Evolutionary conservation across 2,329 filamentous ascomycete species (phyloP).

Genomic region (Aspergillus versicolor): DNA sequence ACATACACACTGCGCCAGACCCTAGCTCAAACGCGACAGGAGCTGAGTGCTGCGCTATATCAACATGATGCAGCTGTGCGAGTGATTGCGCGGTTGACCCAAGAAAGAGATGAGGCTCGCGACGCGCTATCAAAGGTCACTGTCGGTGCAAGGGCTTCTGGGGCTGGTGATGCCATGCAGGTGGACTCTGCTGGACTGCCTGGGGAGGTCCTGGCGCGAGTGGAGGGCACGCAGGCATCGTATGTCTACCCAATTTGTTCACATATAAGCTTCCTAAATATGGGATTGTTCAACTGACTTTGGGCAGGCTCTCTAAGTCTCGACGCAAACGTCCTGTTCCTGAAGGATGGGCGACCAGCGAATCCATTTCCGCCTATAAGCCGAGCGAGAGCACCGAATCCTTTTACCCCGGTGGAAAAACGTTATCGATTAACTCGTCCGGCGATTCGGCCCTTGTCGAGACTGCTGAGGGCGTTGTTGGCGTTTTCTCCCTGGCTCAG

Average conservation of each 20-base stretch:
- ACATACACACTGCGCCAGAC: slow-evolving; percentile 89
- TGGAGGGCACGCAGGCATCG: slow-evolving; percentile 79
- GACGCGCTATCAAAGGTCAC: slow-evolving; percentile 84
- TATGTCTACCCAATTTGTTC: slow-evolving; percentile 48
- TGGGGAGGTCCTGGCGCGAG: slow-evolving; percentile 66
- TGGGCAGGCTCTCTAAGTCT: slow-evolving; percentile 72
- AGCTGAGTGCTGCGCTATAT: slow-evolving; percentile 90
- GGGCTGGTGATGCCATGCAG: slow-evolving; percentile 79
- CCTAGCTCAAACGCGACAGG: slow-evolving; percentile 83
- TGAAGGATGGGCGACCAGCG: slow-evolving; percentile 76
- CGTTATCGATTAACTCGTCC: slow-evolving; percentile 58
- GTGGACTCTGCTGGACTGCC: slow-evolving; percentile 79
- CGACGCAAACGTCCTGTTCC: slow-evolving; percentile 88
- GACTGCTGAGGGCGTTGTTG: slow-evolving; percentile 70
- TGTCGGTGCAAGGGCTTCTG: slow-evolving; percentile 58
- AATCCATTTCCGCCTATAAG: slow-evolving; percentile 65
- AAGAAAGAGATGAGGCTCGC: slow-evolving; percentile 87
- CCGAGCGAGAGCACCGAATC: slow-evolving; percentile 55
- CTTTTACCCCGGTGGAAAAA: slow-evolving; percentile 59
- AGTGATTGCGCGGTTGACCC: slow-evolving; percentile 87
- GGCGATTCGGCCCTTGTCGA: slow-evolving; percentile 71
- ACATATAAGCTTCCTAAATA: not conserved
- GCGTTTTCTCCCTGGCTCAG: slow-evolving; percentile 75
- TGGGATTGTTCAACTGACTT: slow-evolving; percentile 10
- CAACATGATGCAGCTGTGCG: slow-evolving; percentile 96